These are phyloP conservation scores for Zygnema cylindricum DNA, from an alignment of 139 green algal species.

Conservation along the genomic window DNA sequence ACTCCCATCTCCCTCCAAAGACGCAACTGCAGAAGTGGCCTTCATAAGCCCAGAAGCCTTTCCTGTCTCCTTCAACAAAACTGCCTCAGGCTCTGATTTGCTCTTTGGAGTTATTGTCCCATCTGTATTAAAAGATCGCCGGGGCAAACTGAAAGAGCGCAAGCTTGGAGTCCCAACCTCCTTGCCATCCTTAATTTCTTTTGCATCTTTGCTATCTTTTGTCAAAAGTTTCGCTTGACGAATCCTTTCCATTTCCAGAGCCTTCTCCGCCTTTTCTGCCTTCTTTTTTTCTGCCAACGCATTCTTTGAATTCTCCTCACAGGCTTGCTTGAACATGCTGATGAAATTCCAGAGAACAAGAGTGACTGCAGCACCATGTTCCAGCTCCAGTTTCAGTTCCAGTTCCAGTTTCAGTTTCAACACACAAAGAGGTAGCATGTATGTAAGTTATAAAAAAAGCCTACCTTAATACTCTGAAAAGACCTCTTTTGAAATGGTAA, in stretches of 20 bases:
- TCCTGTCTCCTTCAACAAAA: neutral
- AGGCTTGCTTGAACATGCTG: conserved; percentile 34
- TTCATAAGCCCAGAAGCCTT: neutral
- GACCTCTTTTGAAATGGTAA: too few relatives aligned
- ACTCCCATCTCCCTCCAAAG: neutral
- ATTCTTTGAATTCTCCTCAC: conserved; percentile 49
- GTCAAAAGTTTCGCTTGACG: neutral
- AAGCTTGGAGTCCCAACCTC: neutral
- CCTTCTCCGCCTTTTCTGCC: conserved; percentile 32
- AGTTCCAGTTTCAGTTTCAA: too few relatives aligned
- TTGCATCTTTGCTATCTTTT: too few relatives aligned
- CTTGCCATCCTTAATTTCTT: neutral
- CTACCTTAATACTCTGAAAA: too few relatives aligned
- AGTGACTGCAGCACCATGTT: conserved; percentile 15
- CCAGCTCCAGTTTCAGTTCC: too few relatives aligned
- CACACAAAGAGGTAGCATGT: too few relatives aligned
- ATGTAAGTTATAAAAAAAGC: too few relatives aligned
- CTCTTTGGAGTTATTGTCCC: conserved; percentile 10
- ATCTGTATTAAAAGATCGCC: neutral
- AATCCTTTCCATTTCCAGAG: conserved; percentile 19
- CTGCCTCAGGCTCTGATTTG: neutral
- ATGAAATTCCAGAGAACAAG: conserved; percentile 55
- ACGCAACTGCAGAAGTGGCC: neutral
- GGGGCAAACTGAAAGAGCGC: neutral
- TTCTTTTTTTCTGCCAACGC: conserved; percentile 49